Base-by-base conservation (phyloP, 805 yeast species). In the Lipomyces sp. region DNA sequence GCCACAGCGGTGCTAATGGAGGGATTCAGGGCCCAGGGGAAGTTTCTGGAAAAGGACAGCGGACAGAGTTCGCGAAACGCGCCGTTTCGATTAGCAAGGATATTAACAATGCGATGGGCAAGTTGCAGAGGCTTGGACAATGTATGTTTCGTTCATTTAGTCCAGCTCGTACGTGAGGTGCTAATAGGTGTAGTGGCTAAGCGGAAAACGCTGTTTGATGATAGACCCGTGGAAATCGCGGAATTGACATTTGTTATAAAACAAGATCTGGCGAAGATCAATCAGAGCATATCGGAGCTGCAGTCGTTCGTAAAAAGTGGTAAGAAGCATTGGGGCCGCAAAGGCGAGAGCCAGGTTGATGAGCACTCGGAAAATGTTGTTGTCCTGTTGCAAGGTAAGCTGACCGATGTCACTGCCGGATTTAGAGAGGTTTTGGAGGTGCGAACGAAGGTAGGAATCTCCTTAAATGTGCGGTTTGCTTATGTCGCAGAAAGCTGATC, bases 331-430 rank as follows among this genome's bases (percentile, higher is more conserved):
- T 76, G 77, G 71, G 77, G 78, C 33, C 67, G 75, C 4, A 80
- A 80, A 62, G 88, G 86, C 45, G 80, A 81, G 73, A 65, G 62
- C 55, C 95, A 90, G 75, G 83, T 88, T 48, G 83, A 82, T 30
- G 89, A 86, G 67, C 91, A 91, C 78, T 87, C 91, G 53, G 89
- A 87, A 74, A 95, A 93, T 76, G 97, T 95, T 63, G 90, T 95
- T 69, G 92, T 88, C 62, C 78, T 94, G 69, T 81, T 95, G 68
- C 95, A 92, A 75, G 92, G 95, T 29, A 90, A 92, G 79, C 89
- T 96, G 80, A 90, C 92, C 72, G 92, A 94, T 75, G 90, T 94
- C 60, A 90, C 97, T 66, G 96, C 97, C 45, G 94, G 91, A 73
- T 95, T 95, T 78, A 90, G 92, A 69, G 87, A 83, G 63, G 98